Conservation (phyloP, 306 rosid genomes). For the Ammopiptanthus mongolicus region DNA sequence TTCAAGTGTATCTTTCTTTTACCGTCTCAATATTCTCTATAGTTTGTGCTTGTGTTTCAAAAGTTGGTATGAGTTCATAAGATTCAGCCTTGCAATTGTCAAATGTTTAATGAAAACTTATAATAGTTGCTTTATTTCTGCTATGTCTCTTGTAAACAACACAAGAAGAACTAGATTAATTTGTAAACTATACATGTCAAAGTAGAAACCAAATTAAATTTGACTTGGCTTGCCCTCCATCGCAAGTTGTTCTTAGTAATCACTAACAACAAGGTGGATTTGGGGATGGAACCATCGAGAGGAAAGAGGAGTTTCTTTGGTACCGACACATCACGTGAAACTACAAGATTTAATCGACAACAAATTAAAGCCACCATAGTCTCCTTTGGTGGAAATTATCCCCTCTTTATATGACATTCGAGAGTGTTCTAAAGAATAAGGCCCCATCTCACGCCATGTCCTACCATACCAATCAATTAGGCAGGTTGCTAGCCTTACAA, state of each 20-base stretch:
- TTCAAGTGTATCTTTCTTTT: too few species aligned
- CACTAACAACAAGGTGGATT: not conserved
- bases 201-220: not conserved
- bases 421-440: not conserved
- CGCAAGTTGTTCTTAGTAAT: not conserved
- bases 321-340: constrained; percentile 30
- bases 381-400: not conserved
- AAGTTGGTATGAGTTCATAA: too few species aligned
- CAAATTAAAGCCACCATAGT: not conserved
- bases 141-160: not conserved
- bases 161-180: not conserved
- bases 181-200: not conserved
- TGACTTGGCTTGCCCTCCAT: not conserved
- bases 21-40: too few species aligned
- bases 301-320: not conserved
- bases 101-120: not conserved
- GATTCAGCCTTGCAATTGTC: not conserved
- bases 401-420: not conserved
- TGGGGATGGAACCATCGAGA: not conserved
- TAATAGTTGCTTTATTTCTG: not conserved
- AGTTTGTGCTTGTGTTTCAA: too few species aligned
- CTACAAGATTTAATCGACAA: not conserved
- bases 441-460: not conserved
- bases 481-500: not conserved
- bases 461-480: constrained; percentile 4